These are phyloP conservation scores for Bjerkandera adusta DNA, from an alignment of 1,284 basidiomycete genomes.

Conservation along the genomic window DNA sequence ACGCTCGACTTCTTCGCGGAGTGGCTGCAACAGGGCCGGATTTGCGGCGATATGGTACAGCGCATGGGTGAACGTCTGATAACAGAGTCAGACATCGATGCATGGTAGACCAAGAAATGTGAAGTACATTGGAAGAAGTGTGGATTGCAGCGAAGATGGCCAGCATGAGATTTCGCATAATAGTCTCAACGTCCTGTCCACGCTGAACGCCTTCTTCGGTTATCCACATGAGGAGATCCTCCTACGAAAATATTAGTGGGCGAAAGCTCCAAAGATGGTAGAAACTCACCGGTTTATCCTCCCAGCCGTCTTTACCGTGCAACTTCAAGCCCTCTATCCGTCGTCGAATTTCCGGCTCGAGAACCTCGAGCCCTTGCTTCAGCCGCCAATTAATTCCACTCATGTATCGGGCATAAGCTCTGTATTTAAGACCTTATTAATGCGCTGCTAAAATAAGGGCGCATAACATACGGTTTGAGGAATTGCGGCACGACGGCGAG, in stretches of 20 bases:
- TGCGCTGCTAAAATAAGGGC: not conserved
- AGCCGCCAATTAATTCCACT: no score
- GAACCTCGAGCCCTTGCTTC: no score
- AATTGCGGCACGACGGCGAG: constrained; percentile 15
- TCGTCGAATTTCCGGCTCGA: constrained; percentile 20
- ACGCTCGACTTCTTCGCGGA: constrained; percentile 44
- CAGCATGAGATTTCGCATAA: constrained; percentile 20
- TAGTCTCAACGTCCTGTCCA: constrained; percentile 22
- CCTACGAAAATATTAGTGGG: not conserved
- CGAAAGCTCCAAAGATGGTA: not conserved
- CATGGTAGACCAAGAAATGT: not conserved
- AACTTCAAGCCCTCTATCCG: no score
- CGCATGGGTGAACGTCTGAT: constrained; percentile 34
- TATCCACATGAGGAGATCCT: constrained; percentile 9
- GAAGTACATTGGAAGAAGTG: constrained; percentile 28
- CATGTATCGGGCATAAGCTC: no score
- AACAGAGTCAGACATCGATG: not conserved
- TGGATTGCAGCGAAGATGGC: constrained; percentile 32
- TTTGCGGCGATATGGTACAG: constrained; percentile 40
- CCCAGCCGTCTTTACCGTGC: constrained; percentile 37
- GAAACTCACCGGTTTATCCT: constrained; percentile 35
- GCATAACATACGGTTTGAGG: constrained; percentile 18
- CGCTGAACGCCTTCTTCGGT: constrained; percentile 14
- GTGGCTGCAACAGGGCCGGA: constrained; percentile 36
- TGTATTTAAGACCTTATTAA: no score